Base-by-base conservation (phyloP, 2,329 filamentous ascomycete species). In the Metarhizium sp. region DNA sequence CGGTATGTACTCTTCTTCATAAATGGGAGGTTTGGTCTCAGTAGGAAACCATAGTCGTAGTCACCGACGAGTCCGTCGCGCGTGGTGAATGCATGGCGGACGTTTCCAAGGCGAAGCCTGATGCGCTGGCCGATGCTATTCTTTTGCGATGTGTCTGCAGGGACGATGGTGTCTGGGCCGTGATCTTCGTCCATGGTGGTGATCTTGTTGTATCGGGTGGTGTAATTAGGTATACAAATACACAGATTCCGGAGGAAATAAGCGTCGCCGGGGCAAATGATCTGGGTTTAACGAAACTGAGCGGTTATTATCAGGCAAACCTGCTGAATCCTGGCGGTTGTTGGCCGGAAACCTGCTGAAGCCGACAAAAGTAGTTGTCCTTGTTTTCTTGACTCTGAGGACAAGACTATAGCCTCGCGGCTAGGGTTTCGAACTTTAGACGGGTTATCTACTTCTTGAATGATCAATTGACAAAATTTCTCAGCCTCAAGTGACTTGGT, bases 31-130 rank as follows among this genome's bases (percentile, higher is more conserved):
- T 88, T 91, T 1, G 83, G 88, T 25, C 75, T 83, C 77, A 96
- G 95, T 45, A 96, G 84, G 65, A 91, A 94, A 40, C 70, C 88
- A 78, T 96, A 96, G 77, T 96, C 88, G 71, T 96, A 96, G 63
- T 84, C 78, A 59, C 92, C 92, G 55, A 96, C 71, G 30, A 96
- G 78, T 13, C 92, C 92, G 1, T 91, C 79, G 58, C 76, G 84
- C 49, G 80, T 83, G 54, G 77, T 70, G 59, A 82, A 77, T 6
- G 73, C 71, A 57, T 71, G 72, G 36, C 57, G 59, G 20, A 69
- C 42, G 25, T 62, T 62, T 49, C 61, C 60, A 48, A 65, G 52
- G 13, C 56, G 58, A 30, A 32, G 29, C 29, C 36, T 43, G 45
- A 55, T 2, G n/a, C 66, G 66, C 52, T 66, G 57, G 38, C 60